Evolutionary conservation across 2,329 filamentous ascomycete genomes (phyloP), one percentile per base, ranked within the genome.

Genomic region (Colletotrichum australisinense): DNA sequence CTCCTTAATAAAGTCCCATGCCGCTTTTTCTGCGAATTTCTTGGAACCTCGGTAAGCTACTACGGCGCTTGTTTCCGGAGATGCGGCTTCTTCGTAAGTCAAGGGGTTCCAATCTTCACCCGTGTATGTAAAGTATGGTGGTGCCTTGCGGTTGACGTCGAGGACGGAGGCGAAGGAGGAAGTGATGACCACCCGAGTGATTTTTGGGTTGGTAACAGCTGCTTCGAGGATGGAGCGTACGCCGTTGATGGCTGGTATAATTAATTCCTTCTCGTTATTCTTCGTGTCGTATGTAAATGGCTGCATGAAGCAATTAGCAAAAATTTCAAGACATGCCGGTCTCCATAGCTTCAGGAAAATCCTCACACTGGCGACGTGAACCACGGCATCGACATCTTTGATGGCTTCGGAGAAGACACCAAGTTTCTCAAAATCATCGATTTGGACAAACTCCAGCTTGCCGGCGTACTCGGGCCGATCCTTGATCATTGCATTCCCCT

Each of bases 141-240:
- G 84, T 30, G 81, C 83, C 28, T 86, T 86, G 67, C 87, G 86
- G 56, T 76, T 77, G 1, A 81, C 75, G 76, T 93, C 85, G 62
- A 92, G 77, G 22, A 93, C 91, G 0, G 91, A 85, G n/a, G 91
- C 92, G 76, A 93, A 93, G 2, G 91, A 93, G 3, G 90, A 93
- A 0, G 91, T 93, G 75, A 93, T 88, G 57, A 91, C 83, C 46
- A 85, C 56, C 6, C 81, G 80, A 14, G 74, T 77, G 38, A 83
- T 76, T 1, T 63, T 73, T 1, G 76, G 69, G 32, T 73, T 75
- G 4, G 72, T 55, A 5, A 78, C 77, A 0, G 79, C 75, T 1
- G 83, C 83, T 5, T 79, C 78, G 9, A 88, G 76, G 22, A 88
- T 80, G 0, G 84, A 81, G 4, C 78, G 80, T 2, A 86, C 84